Evolutionary conservation across 2,329 filamentous ascomycete genomes (phyloP).

Genomic region (Penicillium sp.): DNA sequence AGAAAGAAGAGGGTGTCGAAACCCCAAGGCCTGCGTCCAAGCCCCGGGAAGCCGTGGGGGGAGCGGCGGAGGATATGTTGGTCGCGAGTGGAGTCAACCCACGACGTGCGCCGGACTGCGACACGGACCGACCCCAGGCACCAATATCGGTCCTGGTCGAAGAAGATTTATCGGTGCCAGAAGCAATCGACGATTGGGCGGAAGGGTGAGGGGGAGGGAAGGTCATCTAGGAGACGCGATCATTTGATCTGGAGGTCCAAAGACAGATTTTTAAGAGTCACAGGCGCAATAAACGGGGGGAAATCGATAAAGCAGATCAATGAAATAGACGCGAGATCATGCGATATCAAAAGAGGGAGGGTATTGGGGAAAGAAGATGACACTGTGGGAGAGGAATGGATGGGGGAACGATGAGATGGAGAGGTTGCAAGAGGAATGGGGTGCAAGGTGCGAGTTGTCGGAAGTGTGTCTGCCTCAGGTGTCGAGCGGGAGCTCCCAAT

Average conservation of each 20-base stretch:
- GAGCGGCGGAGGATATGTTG: slow-evolving; percentile 46
- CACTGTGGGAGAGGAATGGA: slow-evolving; percentile 20
- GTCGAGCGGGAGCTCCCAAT: slow-evolving; percentile 20
- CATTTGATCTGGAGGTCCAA: slow-evolving; percentile 48
- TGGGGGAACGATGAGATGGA: slow-evolving; percentile 22
- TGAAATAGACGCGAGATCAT: slow-evolving; percentile 7
- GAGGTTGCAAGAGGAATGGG: slow-evolving; percentile 23
- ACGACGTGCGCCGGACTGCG: slow-evolving; percentile 57
- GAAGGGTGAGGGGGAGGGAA: slow-evolving; percentile 54
- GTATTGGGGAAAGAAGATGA: slow-evolving; percentile 13
- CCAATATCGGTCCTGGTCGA: slow-evolving; percentile 52
- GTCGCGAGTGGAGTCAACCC: slow-evolving; percentile 60
- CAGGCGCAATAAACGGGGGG: slow-evolving; percentile 17
- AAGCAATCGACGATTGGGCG: slow-evolving; percentile 54
- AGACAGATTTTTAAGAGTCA: slow-evolving; percentile 37
- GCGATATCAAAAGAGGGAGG: slow-evolving; percentile 13
- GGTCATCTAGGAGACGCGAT: slow-evolving; percentile 58
- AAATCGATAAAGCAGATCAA: slow-evolving; percentile 19
- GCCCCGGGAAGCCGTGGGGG: slow-evolving; percentile 46
- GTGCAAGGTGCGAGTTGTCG: slow-evolving; percentile 26
- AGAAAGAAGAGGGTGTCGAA: slow-evolving; percentile 52
- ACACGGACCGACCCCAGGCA: slow-evolving; percentile 57
- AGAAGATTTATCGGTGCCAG: slow-evolving; percentile 50
- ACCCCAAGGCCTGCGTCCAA: slow-evolving; percentile 46
- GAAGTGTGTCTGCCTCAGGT: slow-evolving; percentile 26